Percentiles rank a stretch among this genome's conserved stretches.
phyloP scores from a whole-genome alignment of 2,329 filamentous ascomycete species.

The Cladosporium sp. region DNA sequence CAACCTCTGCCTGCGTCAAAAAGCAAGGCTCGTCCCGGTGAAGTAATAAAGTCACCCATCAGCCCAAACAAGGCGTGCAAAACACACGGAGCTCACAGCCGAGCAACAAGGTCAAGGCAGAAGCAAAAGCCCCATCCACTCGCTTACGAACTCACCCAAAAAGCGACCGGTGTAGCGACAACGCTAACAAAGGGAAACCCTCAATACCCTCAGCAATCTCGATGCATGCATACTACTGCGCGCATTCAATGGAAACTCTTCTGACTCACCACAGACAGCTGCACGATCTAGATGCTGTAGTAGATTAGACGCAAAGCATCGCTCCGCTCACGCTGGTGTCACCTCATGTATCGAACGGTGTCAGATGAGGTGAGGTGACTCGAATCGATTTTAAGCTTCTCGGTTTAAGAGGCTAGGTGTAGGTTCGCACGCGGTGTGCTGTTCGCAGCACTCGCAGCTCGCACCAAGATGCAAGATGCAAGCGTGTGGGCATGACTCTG shows the following conservation, averaged over 20 bases:
- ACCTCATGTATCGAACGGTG: not conserved
- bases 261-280: not conserved
- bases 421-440: constrained; percentile 3
- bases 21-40: not conserved
- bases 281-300: too few species aligned
- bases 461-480: not conserved
- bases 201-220: not conserved
- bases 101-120: not conserved
- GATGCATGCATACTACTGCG: not conserved
- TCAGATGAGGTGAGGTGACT: constrained; percentile 4
- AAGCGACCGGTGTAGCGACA: not conserved
- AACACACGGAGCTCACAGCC: not conserved
- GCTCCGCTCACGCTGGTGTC: not conserved
- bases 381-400: not conserved
- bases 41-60: too few species aligned
- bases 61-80: not conserved
- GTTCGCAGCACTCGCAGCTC: not conserved
- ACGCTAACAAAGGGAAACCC: not conserved
- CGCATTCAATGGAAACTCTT: not conserved
- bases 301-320: not conserved
- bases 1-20: not conserved
- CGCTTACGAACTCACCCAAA: not conserved
- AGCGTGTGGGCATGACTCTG: constrained; percentile 1
- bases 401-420: not conserved
- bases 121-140: not conserved